Evolutionary conservation across 805 yeast genomes (phyloP).

Genomic region (Ascoidea rubescens): DNA sequence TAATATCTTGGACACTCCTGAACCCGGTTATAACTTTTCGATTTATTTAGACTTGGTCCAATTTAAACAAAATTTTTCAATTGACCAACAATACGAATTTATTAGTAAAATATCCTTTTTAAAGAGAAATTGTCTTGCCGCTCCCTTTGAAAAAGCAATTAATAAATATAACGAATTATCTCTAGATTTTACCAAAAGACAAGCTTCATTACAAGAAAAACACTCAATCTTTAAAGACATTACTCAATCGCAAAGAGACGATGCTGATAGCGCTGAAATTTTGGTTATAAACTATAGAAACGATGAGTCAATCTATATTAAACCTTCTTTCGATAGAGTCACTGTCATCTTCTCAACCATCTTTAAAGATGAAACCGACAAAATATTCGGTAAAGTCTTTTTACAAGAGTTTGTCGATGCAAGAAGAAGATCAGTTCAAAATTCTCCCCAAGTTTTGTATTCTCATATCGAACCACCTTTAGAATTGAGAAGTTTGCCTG

Average conservation of each 20-base stretch:
- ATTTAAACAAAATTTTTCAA: conserved; percentile 21
- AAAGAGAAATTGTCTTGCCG: conserved; percentile 81
- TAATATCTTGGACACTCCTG: conserved; percentile 30
- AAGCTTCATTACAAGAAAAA: conserved; percentile 12
- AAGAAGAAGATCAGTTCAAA: conserved; percentile 87
- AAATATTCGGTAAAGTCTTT: conserved; percentile 77
- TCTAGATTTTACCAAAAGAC: conserved; percentile 18
- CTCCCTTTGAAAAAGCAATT: conserved; percentile 85
- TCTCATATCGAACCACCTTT: conserved; percentile 87
- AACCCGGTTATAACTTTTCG: conserved; percentile 74
- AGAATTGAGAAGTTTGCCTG: conserved; percentile 44
- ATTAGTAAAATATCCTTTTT: conserved; percentile 57
- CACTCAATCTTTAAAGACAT: background rate
- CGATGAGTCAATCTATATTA: conserved; percentile 79
- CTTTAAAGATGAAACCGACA: conserved; percentile 94
- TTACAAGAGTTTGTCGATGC: conserved; percentile 93
- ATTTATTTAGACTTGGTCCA: conserved; percentile 46
- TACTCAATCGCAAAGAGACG: conserved; percentile 16
- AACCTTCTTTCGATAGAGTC: conserved; percentile 90
- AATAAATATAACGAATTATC: conserved; percentile 60
- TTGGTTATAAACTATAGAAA: conserved; percentile 71
- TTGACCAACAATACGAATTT: conserved; percentile 35
- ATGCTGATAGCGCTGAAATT: conserved; percentile 36
- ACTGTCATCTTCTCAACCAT: conserved; percentile 92
- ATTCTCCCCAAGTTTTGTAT: conserved; percentile 94